Base-by-base conservation (phyloP, 2,329 filamentous ascomycete genomes). In the Pseudohalonectria lignicola region DNA sequence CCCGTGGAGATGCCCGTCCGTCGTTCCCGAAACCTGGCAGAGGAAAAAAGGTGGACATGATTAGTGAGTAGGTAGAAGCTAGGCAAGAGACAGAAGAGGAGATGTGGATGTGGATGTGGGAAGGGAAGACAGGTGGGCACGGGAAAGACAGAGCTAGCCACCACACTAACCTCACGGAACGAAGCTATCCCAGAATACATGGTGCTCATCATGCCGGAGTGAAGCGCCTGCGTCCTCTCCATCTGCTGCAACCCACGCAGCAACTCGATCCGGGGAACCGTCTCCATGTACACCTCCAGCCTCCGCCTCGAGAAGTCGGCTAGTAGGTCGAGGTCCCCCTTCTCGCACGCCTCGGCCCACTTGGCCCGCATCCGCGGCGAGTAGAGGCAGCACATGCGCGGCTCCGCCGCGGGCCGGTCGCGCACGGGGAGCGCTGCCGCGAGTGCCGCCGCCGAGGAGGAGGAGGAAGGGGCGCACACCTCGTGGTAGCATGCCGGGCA, bases 281-380 rank as follows among this genome's bases (percentile, higher is more conserved):
- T 31, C 30, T 31, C 15, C 30, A 17, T 17, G 30, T 31, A 31
- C 5, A 31, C 30, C 1, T 15, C 30, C 30, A 31, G 30, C 30
- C 30, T 18, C 30, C 19, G 30, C 15, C 30, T 16, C 15, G 30
- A 31, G 8, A 18, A 18, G 15, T 15, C 16, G 9, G 19, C 30
- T 17, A 31, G 16, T 3, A 15, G 15, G 4, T 31, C 30, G 5
- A 8, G 30, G 5, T 11, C 4, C 4, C 30, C 30, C 15, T 18
- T 7, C n/a, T 59, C 50, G 59, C 60, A 63, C 13, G 45, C 48
- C 5, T 54, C 43, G 5, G 64, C 47, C 18, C 50, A 49, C 31
- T 59, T 46, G 8, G 57, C 55, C 15, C 60, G 48, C 43, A 43
- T 38, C 32, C 55, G 49, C 1, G 61, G 56, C 2, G 52, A 34